Evolutionary conservation across 495 filamentous ascomycete genomes (phyloP).

Genomic region (Aspergillus leporis): DNA sequence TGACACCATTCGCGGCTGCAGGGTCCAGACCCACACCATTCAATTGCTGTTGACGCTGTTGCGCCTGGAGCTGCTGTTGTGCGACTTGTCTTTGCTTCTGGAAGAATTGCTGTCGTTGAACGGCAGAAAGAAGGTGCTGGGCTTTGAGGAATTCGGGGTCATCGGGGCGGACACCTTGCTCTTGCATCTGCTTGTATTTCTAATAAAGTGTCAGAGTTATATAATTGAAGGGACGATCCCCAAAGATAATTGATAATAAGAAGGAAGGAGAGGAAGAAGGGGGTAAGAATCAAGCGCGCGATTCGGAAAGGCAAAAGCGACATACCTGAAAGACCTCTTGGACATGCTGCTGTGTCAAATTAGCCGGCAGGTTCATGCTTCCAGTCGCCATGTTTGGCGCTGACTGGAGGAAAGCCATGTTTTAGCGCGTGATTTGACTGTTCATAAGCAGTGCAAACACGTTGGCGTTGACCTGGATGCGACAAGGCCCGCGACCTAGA

Average conservation of each 20-base stretch:
- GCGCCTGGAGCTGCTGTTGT: conserved; percentile 49
- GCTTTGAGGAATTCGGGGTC: conserved; percentile 82
- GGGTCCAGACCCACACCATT: conserved; percentile 40
- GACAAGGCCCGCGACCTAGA: conserved; percentile 17
- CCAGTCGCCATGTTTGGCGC: conserved; percentile 63
- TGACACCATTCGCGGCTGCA: conserved; percentile 47
- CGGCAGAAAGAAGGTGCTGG: conserved; percentile 61
- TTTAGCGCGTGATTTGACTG: conserved; percentile 37
- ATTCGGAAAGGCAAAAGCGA: conserved; percentile 6
- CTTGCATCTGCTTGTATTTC: conserved; percentile 83
- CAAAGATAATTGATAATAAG: background rate
- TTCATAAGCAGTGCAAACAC: conserved; percentile 34
- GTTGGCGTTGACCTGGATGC: conserved; percentile 21
- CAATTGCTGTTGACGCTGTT: conserved; percentile 49
- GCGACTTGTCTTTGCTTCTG: conserved; percentile 47
- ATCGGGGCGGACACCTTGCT: conserved; percentile 66
- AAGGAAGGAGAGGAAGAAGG: conserved; percentile 12
- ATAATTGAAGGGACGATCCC: background rate
- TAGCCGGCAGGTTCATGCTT: conserved; percentile 55
- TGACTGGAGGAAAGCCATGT: conserved; percentile 78
- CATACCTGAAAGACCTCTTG: conserved; percentile 63
- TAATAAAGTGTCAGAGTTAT: conserved; percentile 32
- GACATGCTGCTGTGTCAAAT: conserved; percentile 59
- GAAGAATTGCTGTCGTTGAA: conserved; percentile 62
- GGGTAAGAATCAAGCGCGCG: background rate